A percentile compares a stretch with the other conserved stretches of the same genome.
Conservation (phyloP, 2,329 filamentous ascomycete genomes). For the Madurella fahalii region DNA sequence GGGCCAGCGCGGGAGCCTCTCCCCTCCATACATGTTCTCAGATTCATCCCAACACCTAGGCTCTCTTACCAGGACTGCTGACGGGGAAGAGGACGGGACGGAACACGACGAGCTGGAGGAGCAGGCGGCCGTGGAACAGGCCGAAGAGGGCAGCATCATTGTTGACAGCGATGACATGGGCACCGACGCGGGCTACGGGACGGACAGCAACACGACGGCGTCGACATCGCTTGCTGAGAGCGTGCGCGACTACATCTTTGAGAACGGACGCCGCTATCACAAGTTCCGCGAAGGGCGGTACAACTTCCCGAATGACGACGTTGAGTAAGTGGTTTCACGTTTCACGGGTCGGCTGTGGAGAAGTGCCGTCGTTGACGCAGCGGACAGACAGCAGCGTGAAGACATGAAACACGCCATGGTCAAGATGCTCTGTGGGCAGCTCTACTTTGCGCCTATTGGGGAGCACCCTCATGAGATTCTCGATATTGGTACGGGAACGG, state of each 20-base stretch:
- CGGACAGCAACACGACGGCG: constrained; percentile 28
- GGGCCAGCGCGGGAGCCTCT: constrained; percentile 5
- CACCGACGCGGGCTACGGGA: constrained; percentile 30
- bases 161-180: constrained; percentile 29
- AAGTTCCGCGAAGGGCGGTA: constrained; percentile 52
- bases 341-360: neutral
- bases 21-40: constrained; percentile 11
- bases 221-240: constrained; percentile 34
- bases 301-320: constrained; percentile 57
- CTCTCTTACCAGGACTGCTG: neutral
- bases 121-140: constrained; percentile 26
- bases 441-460: constrained; percentile 51
- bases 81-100: constrained; percentile 7
- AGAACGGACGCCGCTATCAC: constrained; percentile 59
- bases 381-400: constrained; percentile 46
- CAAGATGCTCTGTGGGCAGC: constrained; percentile 43
- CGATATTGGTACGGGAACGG: constrained; percentile 57
- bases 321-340: constrained; percentile 35
- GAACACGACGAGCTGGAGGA: constrained; percentile 18
- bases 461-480: constrained; percentile 46
- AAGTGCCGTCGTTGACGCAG: neutral
- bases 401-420: constrained; percentile 55
- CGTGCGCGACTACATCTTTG: constrained; percentile 48
- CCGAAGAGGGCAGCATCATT: constrained; percentile 28
- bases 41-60: neutral